Conservation (phyloP, 176 grass and related monocot species). For the Cymbopogon citratus region DNA sequence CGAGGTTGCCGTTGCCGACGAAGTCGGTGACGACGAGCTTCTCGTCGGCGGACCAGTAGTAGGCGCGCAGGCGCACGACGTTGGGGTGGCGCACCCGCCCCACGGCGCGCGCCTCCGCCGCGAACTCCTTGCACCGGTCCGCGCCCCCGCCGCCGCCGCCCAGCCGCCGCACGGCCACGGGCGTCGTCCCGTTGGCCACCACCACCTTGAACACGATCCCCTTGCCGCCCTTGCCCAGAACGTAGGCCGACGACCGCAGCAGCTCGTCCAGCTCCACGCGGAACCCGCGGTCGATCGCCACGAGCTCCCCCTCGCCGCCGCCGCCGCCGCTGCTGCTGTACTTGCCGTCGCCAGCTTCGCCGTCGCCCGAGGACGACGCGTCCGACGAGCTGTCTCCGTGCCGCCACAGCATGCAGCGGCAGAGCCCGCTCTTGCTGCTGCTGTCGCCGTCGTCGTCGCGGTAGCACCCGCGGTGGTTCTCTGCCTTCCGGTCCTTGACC, state of each 20-base stretch:
- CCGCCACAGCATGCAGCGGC: conserved; percentile 29
- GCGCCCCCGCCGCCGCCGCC: conserved; percentile 38
- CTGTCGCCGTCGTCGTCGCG: not conserved
- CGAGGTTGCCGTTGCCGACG: conserved; percentile 91
- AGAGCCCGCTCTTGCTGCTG: not conserved
- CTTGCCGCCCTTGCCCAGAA: conserved; percentile 83
- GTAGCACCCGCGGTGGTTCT: not conserved
- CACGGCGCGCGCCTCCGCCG: conserved; percentile 61
- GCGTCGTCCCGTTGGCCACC: conserved; percentile 57
- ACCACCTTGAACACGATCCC: conserved; percentile 99
- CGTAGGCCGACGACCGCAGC: conserved; percentile 85
- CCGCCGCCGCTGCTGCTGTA: conserved; percentile 12
- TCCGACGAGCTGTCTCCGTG: not conserved
- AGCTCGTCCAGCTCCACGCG: conserved; percentile 86
- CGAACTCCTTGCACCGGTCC: conserved; percentile 69
- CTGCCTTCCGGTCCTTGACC: conserved; percentile 49
- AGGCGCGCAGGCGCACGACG: conserved; percentile 78
- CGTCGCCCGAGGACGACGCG: conserved; percentile 17
- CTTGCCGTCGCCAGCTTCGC: conserved; percentile 9
- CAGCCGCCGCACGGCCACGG: conserved; percentile 87
- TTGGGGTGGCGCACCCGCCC: conserved; percentile 69
- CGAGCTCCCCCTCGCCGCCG: conserved; percentile 57
- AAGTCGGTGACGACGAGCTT: conserved; percentile 98
- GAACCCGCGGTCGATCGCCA: conserved; percentile 83
- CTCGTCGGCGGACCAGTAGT: conserved; percentile 92